These are phyloP conservation scores for Hypholoma sublateritium DNA, from an alignment of 768 basidiomycete species.

Conservation along the genomic window DNA sequence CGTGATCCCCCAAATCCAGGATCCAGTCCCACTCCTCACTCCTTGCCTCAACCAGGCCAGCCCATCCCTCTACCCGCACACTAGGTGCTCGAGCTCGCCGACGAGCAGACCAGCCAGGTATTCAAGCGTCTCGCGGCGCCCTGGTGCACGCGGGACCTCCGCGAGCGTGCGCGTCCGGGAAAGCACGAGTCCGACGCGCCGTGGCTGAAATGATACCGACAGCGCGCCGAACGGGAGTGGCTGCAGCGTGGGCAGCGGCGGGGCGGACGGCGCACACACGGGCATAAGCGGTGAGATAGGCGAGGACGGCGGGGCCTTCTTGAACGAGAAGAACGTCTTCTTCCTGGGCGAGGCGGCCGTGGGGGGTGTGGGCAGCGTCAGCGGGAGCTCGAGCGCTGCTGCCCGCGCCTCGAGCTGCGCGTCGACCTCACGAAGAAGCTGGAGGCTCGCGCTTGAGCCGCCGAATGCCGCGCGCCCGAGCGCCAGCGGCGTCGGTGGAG, in stretches of 20 bases:
- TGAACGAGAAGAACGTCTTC: conserved; percentile 9
- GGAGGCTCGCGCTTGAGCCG: neutral
- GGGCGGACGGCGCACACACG: conserved; percentile 3
- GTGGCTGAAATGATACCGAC: conserved; percentile 41
- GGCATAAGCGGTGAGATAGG: neutral
- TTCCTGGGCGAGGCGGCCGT: neutral
- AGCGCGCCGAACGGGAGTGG: conserved; percentile 39
- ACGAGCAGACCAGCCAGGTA: conserved; percentile 52
- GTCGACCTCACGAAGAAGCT: neutral
- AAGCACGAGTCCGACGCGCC: conserved; percentile 40
- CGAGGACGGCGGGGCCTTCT: conserved; percentile 1
- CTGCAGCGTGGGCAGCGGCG: conserved; percentile 9
- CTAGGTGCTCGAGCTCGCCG: conserved; percentile 35
- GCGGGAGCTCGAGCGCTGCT: neutral
- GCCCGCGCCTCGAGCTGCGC: neutral
- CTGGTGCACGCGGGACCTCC: conserved; percentile 40
- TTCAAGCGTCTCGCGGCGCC: conserved; percentile 53
- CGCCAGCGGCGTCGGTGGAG: neutral
- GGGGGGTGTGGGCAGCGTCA: neutral
- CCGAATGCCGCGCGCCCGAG: neutral
- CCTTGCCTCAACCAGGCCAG: too few species aligned
- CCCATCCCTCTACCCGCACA: neutral
- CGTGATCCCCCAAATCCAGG: too few species aligned
- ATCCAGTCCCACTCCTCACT: too few species aligned
- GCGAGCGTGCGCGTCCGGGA: conserved; percentile 52